Evolutionary conservation across 2,329 filamentous ascomycete species (phyloP).

Genomic region (Fusarium sp.): DNA sequence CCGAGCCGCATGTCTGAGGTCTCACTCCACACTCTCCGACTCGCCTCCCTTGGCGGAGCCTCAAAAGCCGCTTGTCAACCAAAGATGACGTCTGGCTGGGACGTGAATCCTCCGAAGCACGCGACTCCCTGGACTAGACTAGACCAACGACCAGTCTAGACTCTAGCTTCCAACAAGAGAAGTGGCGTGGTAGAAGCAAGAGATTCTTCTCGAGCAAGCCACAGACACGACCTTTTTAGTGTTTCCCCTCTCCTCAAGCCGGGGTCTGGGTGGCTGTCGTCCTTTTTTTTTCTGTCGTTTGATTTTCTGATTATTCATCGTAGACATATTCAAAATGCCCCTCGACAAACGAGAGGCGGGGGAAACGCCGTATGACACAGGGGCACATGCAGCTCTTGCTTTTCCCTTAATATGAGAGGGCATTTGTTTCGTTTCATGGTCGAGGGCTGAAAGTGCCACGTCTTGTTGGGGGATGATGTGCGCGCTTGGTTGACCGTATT

Average conservation of each 20-base stretch:
- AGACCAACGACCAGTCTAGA: conserved; percentile 34
- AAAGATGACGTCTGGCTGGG: conserved; percentile 33
- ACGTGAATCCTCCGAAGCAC: conserved; percentile 15
- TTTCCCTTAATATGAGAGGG: conserved; percentile 2
- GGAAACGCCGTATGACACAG: conserved; percentile 18
- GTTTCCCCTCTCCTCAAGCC: not conserved
- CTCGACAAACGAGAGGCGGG: conserved; percentile 18
- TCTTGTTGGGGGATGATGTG: not conserved
- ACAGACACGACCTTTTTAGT: not conserved
- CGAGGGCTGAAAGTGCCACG: conserved; percentile 15
- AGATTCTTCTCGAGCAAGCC: conserved; percentile 1
- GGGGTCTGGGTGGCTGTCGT: not conserved
- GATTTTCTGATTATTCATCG: conserved; percentile 52
- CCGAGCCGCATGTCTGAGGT: conserved; percentile 12
- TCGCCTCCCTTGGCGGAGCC: conserved; percentile 17
- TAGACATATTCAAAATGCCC: conserved; percentile 50
- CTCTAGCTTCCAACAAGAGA: conserved; percentile 1
- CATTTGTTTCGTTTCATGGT: conserved; percentile 11
- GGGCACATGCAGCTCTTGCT: conserved; percentile 11
- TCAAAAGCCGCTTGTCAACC: conserved; percentile 18
- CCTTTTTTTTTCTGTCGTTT: not conserved
- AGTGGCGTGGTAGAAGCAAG: not conserved
- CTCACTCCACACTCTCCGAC: conserved; percentile 23
- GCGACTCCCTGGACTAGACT: conserved; percentile 11
- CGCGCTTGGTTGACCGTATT: conserved; percentile 1